Evolutionary conservation across 192 early-diverging fungal species (phyloP).

Genomic region (Entomortierella lignicola): DNA sequence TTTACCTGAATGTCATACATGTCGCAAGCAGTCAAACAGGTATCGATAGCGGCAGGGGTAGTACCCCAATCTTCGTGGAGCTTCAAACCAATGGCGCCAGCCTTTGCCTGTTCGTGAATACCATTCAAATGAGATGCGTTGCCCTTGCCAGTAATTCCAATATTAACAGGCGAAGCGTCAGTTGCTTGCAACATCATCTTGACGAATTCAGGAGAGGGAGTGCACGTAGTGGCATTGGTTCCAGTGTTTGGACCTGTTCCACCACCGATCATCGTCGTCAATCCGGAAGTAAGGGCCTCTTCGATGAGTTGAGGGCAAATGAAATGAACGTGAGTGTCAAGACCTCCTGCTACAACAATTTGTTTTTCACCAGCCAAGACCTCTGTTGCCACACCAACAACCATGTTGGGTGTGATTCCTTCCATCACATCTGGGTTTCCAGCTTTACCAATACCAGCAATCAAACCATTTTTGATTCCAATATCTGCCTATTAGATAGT

Average conservation of each 20-base stretch:
- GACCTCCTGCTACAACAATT: slow-evolving; percentile 93
- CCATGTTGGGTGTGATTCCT: slow-evolving; percentile 89
- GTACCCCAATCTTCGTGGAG: slow-evolving; percentile 98
- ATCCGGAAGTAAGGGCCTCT: slow-evolving; percentile 85
- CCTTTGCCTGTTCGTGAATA: slow-evolving; percentile 84
- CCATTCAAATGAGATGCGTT: slow-evolving; percentile 77
- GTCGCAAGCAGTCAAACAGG: slow-evolving; percentile 87
- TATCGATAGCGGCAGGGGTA: slow-evolving; percentile 93
- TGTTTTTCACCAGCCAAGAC: slow-evolving; percentile 91
- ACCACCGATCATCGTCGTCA: slow-evolving; percentile 89
- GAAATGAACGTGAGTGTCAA: slow-evolving; percentile 96
- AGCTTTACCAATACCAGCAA: slow-evolving; percentile 95
- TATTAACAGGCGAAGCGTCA: slow-evolving; percentile 90
- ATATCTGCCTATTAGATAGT: slow-evolving; percentile 97
- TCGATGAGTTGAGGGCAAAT: slow-evolving; percentile 92
- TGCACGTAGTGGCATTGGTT: slow-evolving; percentile 97
- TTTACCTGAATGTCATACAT: slow-evolving; percentile 83
- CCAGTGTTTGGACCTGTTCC: slow-evolving; percentile 97
- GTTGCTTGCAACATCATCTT: slow-evolving; percentile 92
- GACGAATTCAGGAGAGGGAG: slow-evolving; percentile 84
- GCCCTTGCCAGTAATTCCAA: slow-evolving; percentile 97
- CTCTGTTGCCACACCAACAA: slow-evolving; percentile 90
- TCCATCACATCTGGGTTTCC: slow-evolving; percentile 99
- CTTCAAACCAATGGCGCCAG: slow-evolving; percentile 91
- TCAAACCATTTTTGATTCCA: slow-evolving; percentile 87